phyloP scores from a whole-genome alignment of 2,329 filamentous ascomycete genomes.

The Amesomyces nigricolor region DNA sequence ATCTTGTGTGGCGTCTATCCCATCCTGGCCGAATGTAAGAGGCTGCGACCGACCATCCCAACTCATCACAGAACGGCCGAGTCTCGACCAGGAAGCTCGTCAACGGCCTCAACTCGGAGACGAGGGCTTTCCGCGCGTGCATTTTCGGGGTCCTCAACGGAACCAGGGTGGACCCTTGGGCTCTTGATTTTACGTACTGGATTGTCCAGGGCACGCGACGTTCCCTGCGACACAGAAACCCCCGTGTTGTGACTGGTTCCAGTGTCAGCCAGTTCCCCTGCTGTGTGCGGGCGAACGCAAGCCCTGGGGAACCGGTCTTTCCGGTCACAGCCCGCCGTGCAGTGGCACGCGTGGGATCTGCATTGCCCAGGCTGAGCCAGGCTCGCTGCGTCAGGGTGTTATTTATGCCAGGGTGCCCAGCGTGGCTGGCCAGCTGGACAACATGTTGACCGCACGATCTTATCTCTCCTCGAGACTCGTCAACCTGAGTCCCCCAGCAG shows the following conservation, averaged over 20 bases:
- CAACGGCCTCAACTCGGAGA: too few species aligned
- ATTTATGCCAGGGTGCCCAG: background rate
- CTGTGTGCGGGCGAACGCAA: background rate
- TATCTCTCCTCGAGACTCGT: slow-evolving; percentile 34
- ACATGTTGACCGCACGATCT: slow-evolving; percentile 38
- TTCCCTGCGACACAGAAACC: slow-evolving; percentile 4
- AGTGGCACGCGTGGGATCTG: slow-evolving; percentile 11
- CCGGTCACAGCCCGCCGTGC: slow-evolving; percentile 24
- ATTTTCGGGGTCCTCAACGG: slow-evolving; percentile 12
- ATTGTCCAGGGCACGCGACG: slow-evolving; percentile 20
- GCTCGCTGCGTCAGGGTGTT: background rate
- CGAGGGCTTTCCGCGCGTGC: slow-evolving; percentile 6
- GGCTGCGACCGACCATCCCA: too few species aligned
- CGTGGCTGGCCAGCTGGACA: slow-evolving; percentile 17
- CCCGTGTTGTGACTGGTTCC: slow-evolving; percentile 14
- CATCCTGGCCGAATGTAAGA: too few species aligned
- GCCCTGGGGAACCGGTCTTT: slow-evolving; percentile 9
- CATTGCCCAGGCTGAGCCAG: slow-evolving; percentile 3
- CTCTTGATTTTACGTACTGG: slow-evolving; percentile 31
- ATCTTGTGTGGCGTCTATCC: too few species aligned
- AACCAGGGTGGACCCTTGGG: slow-evolving; percentile 11
- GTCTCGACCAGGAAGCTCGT: too few species aligned
- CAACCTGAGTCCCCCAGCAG: slow-evolving; percentile 1
- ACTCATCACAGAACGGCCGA: too few species aligned
- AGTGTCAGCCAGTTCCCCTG: background rate